Evolutionary conservation across 805 yeast genomes (phyloP).

Genomic region (Candida odintsovae): DNA sequence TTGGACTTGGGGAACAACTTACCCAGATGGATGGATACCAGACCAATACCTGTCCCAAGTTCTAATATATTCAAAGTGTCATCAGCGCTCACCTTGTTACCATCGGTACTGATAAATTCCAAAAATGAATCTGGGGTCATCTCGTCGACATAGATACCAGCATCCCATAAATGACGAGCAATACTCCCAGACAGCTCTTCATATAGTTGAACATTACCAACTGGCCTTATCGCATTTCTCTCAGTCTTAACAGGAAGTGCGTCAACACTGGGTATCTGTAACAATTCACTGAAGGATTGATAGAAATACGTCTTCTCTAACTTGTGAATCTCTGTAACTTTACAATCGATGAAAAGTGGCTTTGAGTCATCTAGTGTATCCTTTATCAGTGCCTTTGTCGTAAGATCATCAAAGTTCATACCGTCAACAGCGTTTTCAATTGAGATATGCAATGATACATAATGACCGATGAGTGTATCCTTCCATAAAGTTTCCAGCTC

Average conservation of each 20-base stretch:
- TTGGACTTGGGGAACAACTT: constrained; percentile 14
- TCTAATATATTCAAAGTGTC: constrained; percentile 25
- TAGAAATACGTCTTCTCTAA: constrained; percentile 6
- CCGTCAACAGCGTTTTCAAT: constrained; percentile 9
- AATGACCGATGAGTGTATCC: constrained; percentile 1
- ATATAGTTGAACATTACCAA: constrained; percentile 10
- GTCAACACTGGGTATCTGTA: constrained; percentile 10
- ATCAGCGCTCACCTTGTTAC: neutral
- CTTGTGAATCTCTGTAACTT: neutral
- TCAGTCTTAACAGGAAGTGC: constrained; percentile 16
- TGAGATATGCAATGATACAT: constrained; percentile 9
- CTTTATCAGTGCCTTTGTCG: constrained; percentile 9
- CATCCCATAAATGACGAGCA: constrained; percentile 40
- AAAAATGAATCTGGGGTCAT: constrained; percentile 5
- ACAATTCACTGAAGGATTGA: constrained; percentile 12
- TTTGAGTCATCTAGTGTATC: constrained; percentile 10
- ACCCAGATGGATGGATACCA: constrained; percentile 29
- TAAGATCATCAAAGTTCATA: constrained; percentile 5
- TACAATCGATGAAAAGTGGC: constrained; percentile 4
- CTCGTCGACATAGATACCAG: constrained; percentile 24
- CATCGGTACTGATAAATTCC: constrained; percentile 5
- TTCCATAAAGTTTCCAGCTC: neutral
- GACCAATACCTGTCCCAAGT: constrained; percentile 39
- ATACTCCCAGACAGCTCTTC: constrained; percentile 36
- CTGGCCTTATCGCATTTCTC: constrained; percentile 12